Percentiles rank a stretch among this genome's conserved stretches.
phyloP scores from a whole-genome alignment of 176 grass and related monocot genomes.

The Paspalum notatum region DNA sequence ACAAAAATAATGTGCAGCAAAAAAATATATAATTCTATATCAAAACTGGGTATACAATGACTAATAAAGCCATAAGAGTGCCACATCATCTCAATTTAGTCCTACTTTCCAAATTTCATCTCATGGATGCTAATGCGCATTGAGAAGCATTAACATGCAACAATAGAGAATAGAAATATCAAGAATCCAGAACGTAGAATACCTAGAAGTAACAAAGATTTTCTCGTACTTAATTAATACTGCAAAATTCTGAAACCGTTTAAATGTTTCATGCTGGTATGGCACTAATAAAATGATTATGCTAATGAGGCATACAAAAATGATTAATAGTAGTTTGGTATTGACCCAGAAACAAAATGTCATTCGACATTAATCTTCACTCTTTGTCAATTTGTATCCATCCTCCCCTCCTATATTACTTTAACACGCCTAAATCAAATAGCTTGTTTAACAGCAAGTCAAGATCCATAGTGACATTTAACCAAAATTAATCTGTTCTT shows the following conservation, averaged over 20 bases:
- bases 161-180: background rate
- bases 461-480: conserved; percentile 5
- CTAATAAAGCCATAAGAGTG: background rate
- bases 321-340: background rate
- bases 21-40: background rate
- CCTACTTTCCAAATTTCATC: background rate
- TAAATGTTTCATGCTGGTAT: background rate
- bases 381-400: background rate
- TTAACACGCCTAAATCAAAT: background rate
- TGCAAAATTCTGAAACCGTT: background rate
- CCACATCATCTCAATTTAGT: background rate
- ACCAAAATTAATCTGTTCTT: background rate
- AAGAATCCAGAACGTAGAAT: background rate
- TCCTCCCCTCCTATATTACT: background rate
- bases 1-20: conserved; percentile 24
- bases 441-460: background rate
- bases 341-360: background rate
- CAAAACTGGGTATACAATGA: background rate
- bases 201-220: background rate
- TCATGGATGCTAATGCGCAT: background rate
- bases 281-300: background rate
- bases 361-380: background rate
- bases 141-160: background rate
- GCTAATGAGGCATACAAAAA: background rate
- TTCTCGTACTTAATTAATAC: background rate